Percentiles rank a stretch among this genome's conserved stretches.
These are phyloP conservation scores for Lophiostoma macrostomum DNA, from an alignment of 495 filamentous ascomycete species.

Conservation along the genomic window DNA sequence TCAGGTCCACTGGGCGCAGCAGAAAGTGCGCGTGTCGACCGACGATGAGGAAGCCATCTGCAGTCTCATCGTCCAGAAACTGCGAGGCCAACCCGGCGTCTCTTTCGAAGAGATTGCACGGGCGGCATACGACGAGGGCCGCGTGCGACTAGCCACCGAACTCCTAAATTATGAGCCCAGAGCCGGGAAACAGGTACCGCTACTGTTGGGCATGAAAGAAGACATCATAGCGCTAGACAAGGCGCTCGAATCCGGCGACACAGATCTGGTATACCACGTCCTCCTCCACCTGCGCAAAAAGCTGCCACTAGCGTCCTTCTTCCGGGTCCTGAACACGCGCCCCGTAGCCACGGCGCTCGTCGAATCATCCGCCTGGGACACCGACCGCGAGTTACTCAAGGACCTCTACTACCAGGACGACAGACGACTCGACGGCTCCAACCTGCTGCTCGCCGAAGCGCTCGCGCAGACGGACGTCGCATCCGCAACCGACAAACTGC, in stretches of 20 bases:
- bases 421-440: slow-evolving; percentile 81
- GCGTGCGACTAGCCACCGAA: slow-evolving; percentile 79
- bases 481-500: slow-evolving; percentile 76
- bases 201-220: slow-evolving; percentile 94
- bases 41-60: slow-evolving; percentile 88
- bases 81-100: slow-evolving; percentile 82
- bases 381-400: slow-evolving; percentile 82
- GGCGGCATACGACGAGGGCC: slow-evolving; percentile 93
- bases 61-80: slow-evolving; percentile 77
- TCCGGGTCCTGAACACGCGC: slow-evolving; percentile 82
- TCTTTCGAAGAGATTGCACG: slow-evolving; percentile 93
- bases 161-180: slow-evolving; percentile 90
- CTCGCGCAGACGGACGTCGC: slow-evolving; percentile 60
- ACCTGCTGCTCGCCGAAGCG: slow-evolving; percentile 80
- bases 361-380: slow-evolving; percentile 71
- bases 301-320: slow-evolving; percentile 84
- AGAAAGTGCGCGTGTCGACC: slow-evolving; percentile 82
- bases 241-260: slow-evolving; percentile 92
- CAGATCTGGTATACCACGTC: slow-evolving; percentile 86
- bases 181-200: slow-evolving; percentile 89
- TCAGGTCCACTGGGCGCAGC: slow-evolving; percentile 93
- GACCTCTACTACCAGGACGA: slow-evolving; percentile 98
- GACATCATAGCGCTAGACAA: slow-evolving; percentile 95
- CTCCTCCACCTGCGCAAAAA: slow-evolving; percentile 87
- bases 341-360: slow-evolving; percentile 87